phyloP scores from a whole-genome alignment of 345 rosid species.

The Citrus unshiu region DNA sequence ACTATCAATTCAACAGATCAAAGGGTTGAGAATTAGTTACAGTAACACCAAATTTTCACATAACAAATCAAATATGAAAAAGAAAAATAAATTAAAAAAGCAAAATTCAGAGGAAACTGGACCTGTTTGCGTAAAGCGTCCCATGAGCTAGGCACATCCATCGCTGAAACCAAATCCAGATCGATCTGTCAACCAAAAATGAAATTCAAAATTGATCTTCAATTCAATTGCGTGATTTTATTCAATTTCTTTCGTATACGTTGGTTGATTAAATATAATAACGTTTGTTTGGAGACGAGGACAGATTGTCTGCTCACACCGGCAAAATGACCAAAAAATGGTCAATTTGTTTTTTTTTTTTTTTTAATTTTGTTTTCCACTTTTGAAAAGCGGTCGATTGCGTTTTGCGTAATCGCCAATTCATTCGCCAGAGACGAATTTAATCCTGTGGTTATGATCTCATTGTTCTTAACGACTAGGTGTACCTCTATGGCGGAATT shows the following conservation, averaged over 20 bases:
- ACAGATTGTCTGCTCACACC: conserved; percentile 31
- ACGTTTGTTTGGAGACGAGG: conserved; percentile 39
- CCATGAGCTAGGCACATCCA: conserved; percentile 91
- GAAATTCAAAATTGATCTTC: not conserved
- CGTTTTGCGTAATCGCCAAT: conserved; percentile 24
- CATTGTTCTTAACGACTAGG: no score
- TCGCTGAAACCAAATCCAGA: conserved; percentile 23
- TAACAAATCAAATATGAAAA: not conserved
- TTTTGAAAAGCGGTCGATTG: no score
- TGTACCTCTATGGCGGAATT: no score
- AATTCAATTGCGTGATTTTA: no score
- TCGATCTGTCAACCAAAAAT: not conserved
- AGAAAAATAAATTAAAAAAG: not conserved
- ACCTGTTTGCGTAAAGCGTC: conserved; percentile 95
- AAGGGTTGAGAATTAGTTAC: not conserved
- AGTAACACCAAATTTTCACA: no score
- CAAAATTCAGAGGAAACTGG: not conserved
- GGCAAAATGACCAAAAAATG: not conserved
- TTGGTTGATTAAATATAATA: not conserved
- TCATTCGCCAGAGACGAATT: not conserved
- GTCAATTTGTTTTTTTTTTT: not conserved
- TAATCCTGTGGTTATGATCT: no score
- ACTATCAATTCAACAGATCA: not conserved
- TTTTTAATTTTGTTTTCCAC: no score
- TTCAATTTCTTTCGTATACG: not conserved